Evolutionary conservation across 1,139 yeast species (phyloP).

Genomic region (Sugiyamaella pinicola): DNA sequence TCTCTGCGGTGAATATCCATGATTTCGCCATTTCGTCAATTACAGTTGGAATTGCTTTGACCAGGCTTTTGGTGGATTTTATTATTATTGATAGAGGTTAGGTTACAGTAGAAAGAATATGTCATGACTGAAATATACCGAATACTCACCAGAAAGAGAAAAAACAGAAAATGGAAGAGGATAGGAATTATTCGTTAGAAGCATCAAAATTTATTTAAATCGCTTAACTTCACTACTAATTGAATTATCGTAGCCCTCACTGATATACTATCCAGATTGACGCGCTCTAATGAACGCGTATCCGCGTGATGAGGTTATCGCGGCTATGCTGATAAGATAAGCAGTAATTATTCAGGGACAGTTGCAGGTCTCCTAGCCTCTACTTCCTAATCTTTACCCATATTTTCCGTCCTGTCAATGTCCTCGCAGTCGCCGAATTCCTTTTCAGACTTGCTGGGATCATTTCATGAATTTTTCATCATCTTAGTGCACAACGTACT

Average conservation of each 20-base stretch:
- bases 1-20: constrained; percentile 10
- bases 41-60: not conserved
- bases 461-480: constrained; percentile 42
- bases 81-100: not conserved
- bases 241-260: not conserved
- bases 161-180: no score
- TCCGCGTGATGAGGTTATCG: no score
- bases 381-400: not conserved
- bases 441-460: constrained; percentile 30
- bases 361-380: not conserved
- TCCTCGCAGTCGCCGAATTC: constrained; percentile 8
- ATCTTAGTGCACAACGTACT: constrained; percentile 42
- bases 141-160: no score
- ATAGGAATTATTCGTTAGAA: not conserved
- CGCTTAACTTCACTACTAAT: not conserved
- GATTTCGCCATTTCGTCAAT: not conserved
- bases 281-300: not conserved
- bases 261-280: not conserved
- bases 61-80: not conserved
- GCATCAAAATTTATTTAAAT: not conserved
- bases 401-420: not conserved
- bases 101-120: not conserved
- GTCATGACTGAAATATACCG: no score
- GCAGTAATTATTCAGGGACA: not conserved
- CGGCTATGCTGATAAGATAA: not conserved